Percentiles rank a stretch among this genome's conserved stretches.
Evolutionary conservation across 2,329 filamentous ascomycete genomes (phyloP).

Genomic region (Coleophoma cylindrospora): DNA sequence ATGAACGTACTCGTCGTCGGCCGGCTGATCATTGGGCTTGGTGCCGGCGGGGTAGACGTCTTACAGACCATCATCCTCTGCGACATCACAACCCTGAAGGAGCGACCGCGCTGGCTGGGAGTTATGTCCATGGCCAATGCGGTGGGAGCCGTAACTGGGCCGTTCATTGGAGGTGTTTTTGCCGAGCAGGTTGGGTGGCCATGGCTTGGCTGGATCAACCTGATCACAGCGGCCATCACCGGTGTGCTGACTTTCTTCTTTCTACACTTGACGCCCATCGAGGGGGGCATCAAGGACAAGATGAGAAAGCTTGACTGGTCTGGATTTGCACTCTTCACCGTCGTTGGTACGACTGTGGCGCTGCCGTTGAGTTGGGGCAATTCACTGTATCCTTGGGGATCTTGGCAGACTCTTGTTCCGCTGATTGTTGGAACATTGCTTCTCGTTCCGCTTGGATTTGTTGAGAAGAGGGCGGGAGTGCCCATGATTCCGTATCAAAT

Average conservation of each 20-base stretch:
- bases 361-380: constrained; percentile 56
- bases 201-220: constrained; percentile 13
- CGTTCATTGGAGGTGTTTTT: constrained; percentile 34
- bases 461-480: no score
- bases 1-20: constrained; percentile 24
- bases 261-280: not conserved
- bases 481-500: no score
- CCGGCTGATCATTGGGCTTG: constrained; percentile 39
- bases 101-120: constrained; percentile 31
- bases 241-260: not conserved
- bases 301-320: constrained; percentile 46
- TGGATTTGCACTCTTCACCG: constrained; percentile 55
- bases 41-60: constrained; percentile 41
- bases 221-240: constrained; percentile 2
- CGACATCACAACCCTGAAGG: constrained; percentile 36
- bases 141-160: constrained; percentile 25
- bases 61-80: constrained; percentile 38
- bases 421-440: constrained; percentile 46
- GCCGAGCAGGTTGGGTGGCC: constrained; percentile 28
- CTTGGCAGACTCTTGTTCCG: constrained; percentile 54
- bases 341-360: constrained; percentile 49
- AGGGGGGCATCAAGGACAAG: not conserved
- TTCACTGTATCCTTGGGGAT: constrained; percentile 56
- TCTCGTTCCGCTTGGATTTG: no score
- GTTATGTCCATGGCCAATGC: constrained; percentile 18